These are phyloP conservation scores for Trichoderma oligosporum DNA, from an alignment of 2,329 filamentous ascomycete genomes.

Conservation along the genomic window DNA sequence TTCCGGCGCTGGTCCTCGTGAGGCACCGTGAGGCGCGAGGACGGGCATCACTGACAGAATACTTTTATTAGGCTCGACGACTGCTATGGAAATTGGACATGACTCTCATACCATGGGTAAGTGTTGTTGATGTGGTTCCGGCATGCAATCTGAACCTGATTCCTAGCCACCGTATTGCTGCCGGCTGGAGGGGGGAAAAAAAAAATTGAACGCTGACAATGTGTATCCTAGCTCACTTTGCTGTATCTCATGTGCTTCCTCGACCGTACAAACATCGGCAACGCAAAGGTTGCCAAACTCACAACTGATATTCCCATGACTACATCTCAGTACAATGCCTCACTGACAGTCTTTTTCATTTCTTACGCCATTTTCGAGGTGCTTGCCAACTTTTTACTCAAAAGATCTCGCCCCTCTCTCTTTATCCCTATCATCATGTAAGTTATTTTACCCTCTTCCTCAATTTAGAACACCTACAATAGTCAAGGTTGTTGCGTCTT, in stretches of 20 bases:
- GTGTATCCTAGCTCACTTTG: constrained; percentile 52
- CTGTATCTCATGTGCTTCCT: constrained; percentile 73
- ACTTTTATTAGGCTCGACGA: constrained; percentile 53
- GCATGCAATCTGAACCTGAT: neutral
- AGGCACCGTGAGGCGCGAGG: neutral
- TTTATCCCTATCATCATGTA: constrained; percentile 83
- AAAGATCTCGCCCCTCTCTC: constrained; percentile 67
- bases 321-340: constrained; percentile 65
- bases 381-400: constrained; percentile 75
- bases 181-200: neutral
- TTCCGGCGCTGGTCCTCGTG: neutral
- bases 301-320: constrained; percentile 50
- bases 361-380: constrained; percentile 78
- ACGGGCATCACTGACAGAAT: neutral
- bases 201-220: constrained; percentile 3
- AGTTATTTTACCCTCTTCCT: constrained; percentile 21
- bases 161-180: neutral
- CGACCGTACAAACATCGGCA: constrained; percentile 73
- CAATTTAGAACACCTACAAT: too few species aligned
- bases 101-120: constrained; percentile 57
- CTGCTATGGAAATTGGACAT: constrained; percentile 60
- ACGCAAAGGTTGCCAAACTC: constrained; percentile 58
- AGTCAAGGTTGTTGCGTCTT: too few species aligned
- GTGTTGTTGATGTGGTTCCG: too few species aligned
- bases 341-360: constrained; percentile 81